Percentiles rank a stretch among this genome's conserved stretches.
These are phyloP conservation scores for Xylaria grammica DNA, from an alignment of 495 filamentous ascomycete genomes.

Conservation along the genomic window DNA sequence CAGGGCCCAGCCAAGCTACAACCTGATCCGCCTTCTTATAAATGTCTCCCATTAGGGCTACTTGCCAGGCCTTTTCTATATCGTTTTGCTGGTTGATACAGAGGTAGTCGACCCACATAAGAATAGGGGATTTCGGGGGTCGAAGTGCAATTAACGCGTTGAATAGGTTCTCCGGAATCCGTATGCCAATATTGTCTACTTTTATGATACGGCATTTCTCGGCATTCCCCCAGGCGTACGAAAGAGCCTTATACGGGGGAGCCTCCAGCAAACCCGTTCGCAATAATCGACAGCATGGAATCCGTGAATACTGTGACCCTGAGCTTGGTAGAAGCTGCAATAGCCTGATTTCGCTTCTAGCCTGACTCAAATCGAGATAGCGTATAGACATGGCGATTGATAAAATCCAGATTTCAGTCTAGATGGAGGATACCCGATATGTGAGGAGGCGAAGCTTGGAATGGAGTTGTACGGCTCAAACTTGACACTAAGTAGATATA, in stretches of 20 bases:
- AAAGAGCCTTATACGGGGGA: not conserved
- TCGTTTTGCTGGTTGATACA: slow-evolving; percentile 35
- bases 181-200: not conserved
- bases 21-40: slow-evolving; percentile 23
- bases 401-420: too few relatives aligned
- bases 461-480: too few relatives aligned
- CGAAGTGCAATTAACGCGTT: slow-evolving; percentile 1
- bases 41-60: slow-evolving; percentile 25
- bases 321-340: too few relatives aligned
- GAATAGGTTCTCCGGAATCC: slow-evolving; percentile 18
- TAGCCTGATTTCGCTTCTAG: too few relatives aligned
- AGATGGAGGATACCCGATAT: too few relatives aligned
- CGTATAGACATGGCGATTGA: too few relatives aligned
- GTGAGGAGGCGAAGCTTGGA: too few relatives aligned
- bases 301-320: too few relatives aligned
- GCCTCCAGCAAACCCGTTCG: too few relatives aligned
- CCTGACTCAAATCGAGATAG: too few relatives aligned
- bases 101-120: slow-evolving; percentile 33
- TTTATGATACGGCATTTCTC: not conserved
- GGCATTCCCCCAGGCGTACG: not conserved
- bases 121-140: not conserved
- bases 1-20: slow-evolving; percentile 29
- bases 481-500: too few relatives aligned
- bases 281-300: too few relatives aligned
- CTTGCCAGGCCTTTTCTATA: slow-evolving; percentile 29